These are phyloP conservation scores for Gardenia jasminoides DNA, from an alignment of 257 asterid genomes.

Conservation along the genomic window DNA sequence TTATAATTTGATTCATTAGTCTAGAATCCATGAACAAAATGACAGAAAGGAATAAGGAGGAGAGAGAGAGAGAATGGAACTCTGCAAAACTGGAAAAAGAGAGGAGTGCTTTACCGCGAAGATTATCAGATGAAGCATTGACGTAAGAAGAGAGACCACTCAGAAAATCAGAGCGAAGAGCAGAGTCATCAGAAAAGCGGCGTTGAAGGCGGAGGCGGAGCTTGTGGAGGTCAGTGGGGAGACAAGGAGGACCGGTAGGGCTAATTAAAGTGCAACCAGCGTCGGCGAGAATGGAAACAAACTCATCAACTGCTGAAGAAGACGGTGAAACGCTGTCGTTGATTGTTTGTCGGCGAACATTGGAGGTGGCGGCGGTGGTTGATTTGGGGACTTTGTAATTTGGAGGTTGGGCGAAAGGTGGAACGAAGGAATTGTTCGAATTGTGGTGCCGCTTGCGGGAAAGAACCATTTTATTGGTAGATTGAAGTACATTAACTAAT, in stretches of 20 bases:
- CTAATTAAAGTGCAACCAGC: conserved; percentile 72
- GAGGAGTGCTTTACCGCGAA: conserved; percentile 44
- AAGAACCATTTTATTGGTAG: conserved; percentile 13
- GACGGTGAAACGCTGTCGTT: conserved; percentile 14
- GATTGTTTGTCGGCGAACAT: conserved; percentile 24
- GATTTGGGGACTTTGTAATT: conserved; percentile 22
- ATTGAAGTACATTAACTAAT: background rate
- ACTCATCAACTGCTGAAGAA: conserved; percentile 27
- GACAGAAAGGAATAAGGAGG: background rate
- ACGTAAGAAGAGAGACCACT: conserved; percentile 55
- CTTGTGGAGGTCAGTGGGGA: conserved; percentile 62
- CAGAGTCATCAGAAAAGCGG: conserved; percentile 46
- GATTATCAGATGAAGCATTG: conserved; percentile 41
- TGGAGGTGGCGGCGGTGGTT: conserved; percentile 18
- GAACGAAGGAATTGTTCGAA: conserved; percentile 14
- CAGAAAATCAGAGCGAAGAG: conserved; percentile 55
- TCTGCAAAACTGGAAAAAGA: background rate
- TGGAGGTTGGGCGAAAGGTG: conserved; percentile 19
- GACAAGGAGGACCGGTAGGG: conserved; percentile 61
- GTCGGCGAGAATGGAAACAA: conserved; percentile 67
- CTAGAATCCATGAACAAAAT: too few relatives aligned
- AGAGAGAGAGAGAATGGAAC: background rate
- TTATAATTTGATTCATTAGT: too few relatives aligned
- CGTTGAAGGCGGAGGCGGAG: conserved; percentile 59
- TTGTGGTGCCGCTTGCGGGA: conserved; percentile 18